These are phyloP conservation scores for Lactifluus volemus DNA, from an alignment of 768 basidiomycete species.

Conservation along the genomic window DNA sequence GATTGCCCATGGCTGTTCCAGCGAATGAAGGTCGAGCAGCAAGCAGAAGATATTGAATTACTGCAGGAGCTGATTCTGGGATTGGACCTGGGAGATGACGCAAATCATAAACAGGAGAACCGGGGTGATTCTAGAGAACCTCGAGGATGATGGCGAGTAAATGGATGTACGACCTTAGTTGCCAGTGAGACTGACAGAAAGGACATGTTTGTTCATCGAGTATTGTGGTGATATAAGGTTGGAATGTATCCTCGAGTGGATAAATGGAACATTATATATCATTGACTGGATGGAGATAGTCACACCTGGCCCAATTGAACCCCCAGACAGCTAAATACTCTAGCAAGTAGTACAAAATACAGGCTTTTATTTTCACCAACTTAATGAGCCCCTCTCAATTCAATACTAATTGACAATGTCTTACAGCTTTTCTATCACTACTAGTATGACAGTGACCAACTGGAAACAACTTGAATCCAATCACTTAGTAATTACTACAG, in stretches of 20 bases:
- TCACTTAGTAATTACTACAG: too few species aligned
- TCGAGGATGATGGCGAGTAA: not conserved
- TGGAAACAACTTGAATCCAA: too few species aligned
- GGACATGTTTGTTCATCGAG: not conserved
- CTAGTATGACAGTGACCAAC: too few species aligned
- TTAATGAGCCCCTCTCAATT: too few species aligned
- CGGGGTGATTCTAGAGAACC: not conserved
- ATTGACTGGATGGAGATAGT: not conserved
- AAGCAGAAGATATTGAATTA: conserved; percentile 9
- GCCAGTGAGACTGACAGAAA: conserved; percentile 3
- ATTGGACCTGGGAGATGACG: conserved; percentile 12
- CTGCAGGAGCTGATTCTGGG: conserved; percentile 10
- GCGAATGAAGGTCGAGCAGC: conserved; percentile 24
- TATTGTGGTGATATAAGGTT: conserved; percentile 1
- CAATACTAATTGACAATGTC: too few species aligned
- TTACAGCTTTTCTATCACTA: too few species aligned
- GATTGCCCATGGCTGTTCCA: conserved; percentile 41
- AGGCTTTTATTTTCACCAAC: too few species aligned
- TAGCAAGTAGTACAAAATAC: too few species aligned
- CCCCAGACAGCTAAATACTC: too few species aligned
- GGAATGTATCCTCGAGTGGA: not conserved
- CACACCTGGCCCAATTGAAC: too few species aligned
- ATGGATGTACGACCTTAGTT: not conserved
- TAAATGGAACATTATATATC: too few species aligned
- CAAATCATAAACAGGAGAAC: not conserved